Evolutionary conservation across 2,329 filamentous ascomycete genomes (phyloP).

Genomic region (Apiospora rasikravindrae): DNA sequence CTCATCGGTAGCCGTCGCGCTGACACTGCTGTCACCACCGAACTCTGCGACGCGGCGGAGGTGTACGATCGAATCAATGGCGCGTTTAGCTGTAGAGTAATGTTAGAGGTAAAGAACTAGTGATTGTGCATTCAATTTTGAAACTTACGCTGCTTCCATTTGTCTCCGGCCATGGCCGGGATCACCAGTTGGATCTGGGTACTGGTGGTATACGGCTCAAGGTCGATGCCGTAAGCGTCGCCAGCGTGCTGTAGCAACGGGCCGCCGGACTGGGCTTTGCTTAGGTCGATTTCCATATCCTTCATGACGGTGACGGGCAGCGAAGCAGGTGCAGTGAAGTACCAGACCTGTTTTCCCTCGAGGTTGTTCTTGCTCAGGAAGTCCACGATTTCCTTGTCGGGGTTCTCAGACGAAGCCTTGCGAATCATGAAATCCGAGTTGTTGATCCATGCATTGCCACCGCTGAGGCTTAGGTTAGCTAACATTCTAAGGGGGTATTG

Average conservation of each 20-base stretch:
- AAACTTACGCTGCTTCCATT: constrained; percentile 59
- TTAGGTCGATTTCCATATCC: constrained; percentile 65
- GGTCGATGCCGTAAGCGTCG: constrained; percentile 64
- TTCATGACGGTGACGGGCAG: constrained; percentile 72
- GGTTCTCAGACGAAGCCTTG: constrained; percentile 49
- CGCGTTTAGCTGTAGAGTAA: constrained; percentile 45
- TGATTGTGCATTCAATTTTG: constrained; percentile 22
- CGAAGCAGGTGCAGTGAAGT: constrained; percentile 75
- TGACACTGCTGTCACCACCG: constrained; percentile 45
- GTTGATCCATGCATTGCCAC: constrained; percentile 47
- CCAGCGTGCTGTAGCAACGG: constrained; percentile 67
- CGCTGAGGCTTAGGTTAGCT: constrained; percentile 27
- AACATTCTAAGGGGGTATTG: too few relatives aligned
- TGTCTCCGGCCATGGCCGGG: constrained; percentile 58
- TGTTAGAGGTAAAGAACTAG: background rate
- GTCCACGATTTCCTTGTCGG: constrained; percentile 53
- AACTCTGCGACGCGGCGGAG: constrained; percentile 68
- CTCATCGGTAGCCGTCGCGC: constrained; percentile 46
- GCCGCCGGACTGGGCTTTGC: constrained; percentile 57
- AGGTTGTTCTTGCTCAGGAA: constrained; percentile 64
- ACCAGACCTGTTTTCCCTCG: constrained; percentile 78
- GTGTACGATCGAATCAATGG: constrained; percentile 66
- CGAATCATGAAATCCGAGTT: constrained; percentile 60
- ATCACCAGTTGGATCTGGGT: constrained; percentile 65
- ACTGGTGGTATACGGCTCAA: constrained; percentile 56